Evolutionary conservation across 441 rosid genomes (phyloP), one percentile per base, ranked within the genome.

Genomic region (Mallotus repandus): DNA sequence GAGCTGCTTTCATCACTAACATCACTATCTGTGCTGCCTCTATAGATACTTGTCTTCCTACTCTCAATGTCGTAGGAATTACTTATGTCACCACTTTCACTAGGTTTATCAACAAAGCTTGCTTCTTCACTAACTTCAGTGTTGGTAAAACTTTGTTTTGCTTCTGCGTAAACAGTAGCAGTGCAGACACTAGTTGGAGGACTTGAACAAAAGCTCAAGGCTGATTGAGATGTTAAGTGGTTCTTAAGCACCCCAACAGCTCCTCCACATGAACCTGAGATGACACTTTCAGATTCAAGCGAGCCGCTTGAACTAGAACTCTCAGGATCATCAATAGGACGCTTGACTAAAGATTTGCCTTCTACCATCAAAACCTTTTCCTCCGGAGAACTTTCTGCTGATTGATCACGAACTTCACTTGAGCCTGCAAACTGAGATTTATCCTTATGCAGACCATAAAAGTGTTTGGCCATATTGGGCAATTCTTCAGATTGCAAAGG

Each of bases 1-100:
- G 87, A 85, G 85, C 91, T 92, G 87, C 97, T 94, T 78, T 91
- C 99, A 54, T 92, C 97, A 43, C 97, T 91, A 18, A 89, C 75
- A 77, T 93, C 96, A 75, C 94, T 94, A 63, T 89, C 91, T 0
- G 90, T 91, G 86, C 99, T 92, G 72, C 86, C 97, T 76, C 97
- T 87, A 54, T 85, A 84, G 50, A 89, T 43, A 60, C 92, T 90
- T n/a, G 81, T 82, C 85, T 88, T 92, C 86, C 86, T 87, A 77
- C 87, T 84, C 74, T 85, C 88, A 9, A 63, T 69, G 70, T 88
- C 94, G 55, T 76, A 76, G 2, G 83, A 76, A 22, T 84, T 84
- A 43, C 84, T 75, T 54, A 79, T 84, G 29, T 86, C 81, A 43
- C 81, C 74, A 41, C 81, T 82, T 74, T 84, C 86, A 50, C 49